Percentiles rank a stretch among this genome's conserved stretches.
Evolutionary conservation across 1,139 yeast species (phyloP).

Genomic region (Debaryomyces singareniensis): DNA sequence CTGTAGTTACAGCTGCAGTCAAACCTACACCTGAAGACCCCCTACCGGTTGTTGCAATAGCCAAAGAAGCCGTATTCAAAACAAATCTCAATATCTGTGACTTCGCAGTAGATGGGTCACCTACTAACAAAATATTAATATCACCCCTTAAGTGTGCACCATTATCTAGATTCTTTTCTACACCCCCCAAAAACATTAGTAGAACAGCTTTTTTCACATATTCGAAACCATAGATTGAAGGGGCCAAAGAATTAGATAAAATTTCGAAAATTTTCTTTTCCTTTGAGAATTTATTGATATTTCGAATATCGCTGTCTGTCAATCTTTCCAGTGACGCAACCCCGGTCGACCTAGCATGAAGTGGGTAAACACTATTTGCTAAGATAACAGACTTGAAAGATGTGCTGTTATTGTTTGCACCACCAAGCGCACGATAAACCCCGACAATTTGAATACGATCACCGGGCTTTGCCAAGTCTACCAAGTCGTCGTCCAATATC

Average conservation of each 20-base stretch:
- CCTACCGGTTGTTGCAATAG: constrained; percentile 97
- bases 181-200: constrained; percentile 88
- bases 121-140: constrained; percentile 91
- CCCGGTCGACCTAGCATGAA: constrained; percentile 85
- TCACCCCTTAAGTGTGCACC: constrained; percentile 99
- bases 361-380: constrained; percentile 83
- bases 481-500: constrained; percentile 88
- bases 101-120: constrained; percentile 98
- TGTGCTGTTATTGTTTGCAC: constrained; percentile 58
- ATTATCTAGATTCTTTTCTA: constrained; percentile 87
- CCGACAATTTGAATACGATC: constrained; percentile 95
- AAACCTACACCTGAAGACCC: constrained; percentile 99
- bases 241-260: constrained; percentile 82
- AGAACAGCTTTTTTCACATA: constrained; percentile 87
- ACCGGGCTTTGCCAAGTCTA: constrained; percentile 90
- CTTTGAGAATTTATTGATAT: constrained; percentile 73
- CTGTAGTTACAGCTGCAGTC: constrained; percentile 97
- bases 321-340: constrained; percentile 71
- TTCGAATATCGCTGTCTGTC: constrained; percentile 79
- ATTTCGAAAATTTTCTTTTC: constrained; percentile 66
- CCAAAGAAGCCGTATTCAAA: constrained; percentile 87
- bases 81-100: constrained; percentile 94
- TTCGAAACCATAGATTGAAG: constrained; percentile 92
- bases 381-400: constrained; percentile 75
- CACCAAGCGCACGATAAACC: constrained; percentile 87